phyloP scores from a whole-genome alignment of 805 yeast species.

The Spathaspora sp. region DNA sequence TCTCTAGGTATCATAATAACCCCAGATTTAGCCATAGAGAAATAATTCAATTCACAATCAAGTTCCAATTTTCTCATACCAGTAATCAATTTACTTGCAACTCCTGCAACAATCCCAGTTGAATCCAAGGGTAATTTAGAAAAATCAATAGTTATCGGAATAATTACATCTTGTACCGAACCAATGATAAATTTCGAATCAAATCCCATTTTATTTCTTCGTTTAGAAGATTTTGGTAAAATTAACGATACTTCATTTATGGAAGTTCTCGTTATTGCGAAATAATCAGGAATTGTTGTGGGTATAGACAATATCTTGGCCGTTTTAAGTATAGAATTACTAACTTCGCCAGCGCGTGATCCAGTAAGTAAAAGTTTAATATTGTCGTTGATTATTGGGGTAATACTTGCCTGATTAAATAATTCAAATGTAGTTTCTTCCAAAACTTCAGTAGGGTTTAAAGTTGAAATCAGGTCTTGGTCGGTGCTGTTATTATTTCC shows the following conservation, averaged over 20 bases:
- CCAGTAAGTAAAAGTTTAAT: constrained; percentile 52
- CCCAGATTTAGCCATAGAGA: constrained; percentile 59
- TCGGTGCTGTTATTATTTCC: neutral
- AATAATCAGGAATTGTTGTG: constrained; percentile 35
- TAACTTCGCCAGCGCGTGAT: constrained; percentile 49
- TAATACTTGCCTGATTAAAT: constrained; percentile 34
- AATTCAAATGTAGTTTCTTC: constrained; percentile 34
- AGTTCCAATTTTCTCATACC: constrained; percentile 18
- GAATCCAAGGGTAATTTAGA: constrained; percentile 52
- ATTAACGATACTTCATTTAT: constrained; percentile 47
- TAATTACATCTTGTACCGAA: constrained; percentile 50
- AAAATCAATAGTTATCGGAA: constrained; percentile 57
- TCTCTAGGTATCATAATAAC: constrained; percentile 58
- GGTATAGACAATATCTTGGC: constrained; percentile 33
- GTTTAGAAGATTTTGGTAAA: constrained; percentile 38
- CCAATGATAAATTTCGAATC: constrained; percentile 46
- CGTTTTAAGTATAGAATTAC: constrained; percentile 38
- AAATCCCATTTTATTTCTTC: constrained; percentile 37
- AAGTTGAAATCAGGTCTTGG: neutral
- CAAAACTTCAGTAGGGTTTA: constrained; percentile 8
- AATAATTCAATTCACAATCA: constrained; percentile 50
- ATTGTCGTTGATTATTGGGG: constrained; percentile 40
- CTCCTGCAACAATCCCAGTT: constrained; percentile 65
- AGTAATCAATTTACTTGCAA: constrained; percentile 47
- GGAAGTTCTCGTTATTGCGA: constrained; percentile 52